Base-by-base conservation (phyloP, 2,329 filamentous ascomycete species). In the Pseudonectria foliicola region DNA sequence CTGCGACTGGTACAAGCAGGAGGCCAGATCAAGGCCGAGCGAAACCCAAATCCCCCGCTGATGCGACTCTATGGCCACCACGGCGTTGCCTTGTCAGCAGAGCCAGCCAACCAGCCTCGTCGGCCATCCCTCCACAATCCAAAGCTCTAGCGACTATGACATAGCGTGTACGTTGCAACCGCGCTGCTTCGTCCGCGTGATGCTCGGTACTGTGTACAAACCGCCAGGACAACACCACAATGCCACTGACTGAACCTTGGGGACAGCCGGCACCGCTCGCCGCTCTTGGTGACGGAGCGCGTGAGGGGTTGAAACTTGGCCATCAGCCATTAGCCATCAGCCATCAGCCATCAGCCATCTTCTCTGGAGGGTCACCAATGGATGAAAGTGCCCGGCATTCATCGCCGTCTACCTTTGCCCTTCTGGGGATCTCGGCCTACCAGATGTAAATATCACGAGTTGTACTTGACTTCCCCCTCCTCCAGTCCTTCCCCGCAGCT, bases 91-190 rank as follows among this genome's bases (percentile, higher is more conserved):
- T 21, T 21, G 18, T 21, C 18, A 21, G 18, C 18, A 21, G 18
- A 21, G 8, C 18, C 18, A 21, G 18, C 18, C 18, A 21, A 21
- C 18, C 18, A 21, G 18, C 18, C 18, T 21, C 18, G 8, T 6
- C 8, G 18, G 18, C 18, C 18, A 8, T 43, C 74, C 77, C 18
- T 67, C 69, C 11, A 68, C 68, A 3, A 77, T 73, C 49, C 79
- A 25, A 35, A 21, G 33, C 16, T 25, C 18, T 13, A 21, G 29
- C 18, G 18, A 21, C 18, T 21, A 21, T 21, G 18, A 21, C 18
- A 21, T 21, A 21, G 8, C 18, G 18, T 21, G 18, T 21, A 21
- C 18, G 18, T 21, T 21, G 18, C 8, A 21, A 21, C 18, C 18
- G 18, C 18, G 18, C 18, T 21, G 18, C 18, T 21, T 21, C 18